Conservation (phyloP, 2,329 filamentous ascomycete genomes). For the Colletotrichum lini region DNA sequence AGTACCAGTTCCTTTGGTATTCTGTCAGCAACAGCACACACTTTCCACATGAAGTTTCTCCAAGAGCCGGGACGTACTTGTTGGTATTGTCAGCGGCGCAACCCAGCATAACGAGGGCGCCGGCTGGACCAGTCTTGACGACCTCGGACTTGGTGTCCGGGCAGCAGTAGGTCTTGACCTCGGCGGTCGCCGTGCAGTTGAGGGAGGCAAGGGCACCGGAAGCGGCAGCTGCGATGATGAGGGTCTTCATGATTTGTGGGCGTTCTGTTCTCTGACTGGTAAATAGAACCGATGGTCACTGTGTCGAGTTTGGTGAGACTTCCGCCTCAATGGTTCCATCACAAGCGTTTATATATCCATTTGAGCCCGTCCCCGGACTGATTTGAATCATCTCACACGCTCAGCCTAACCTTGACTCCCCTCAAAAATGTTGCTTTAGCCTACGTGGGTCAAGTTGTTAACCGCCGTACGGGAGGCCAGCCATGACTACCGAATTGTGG, state of each 20-base stretch:
- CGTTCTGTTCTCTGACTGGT: background rate
- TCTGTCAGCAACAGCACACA: background rate
- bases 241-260: slow-evolving; percentile 23
- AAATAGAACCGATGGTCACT: background rate
- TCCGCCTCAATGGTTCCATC: background rate
- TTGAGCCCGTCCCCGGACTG: background rate
- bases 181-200: slow-evolving; percentile 39
- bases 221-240: slow-evolving; percentile 16
- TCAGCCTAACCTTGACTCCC: background rate
- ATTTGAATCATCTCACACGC: background rate
- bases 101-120: slow-evolving; percentile 39
- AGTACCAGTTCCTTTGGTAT: slow-evolving; percentile 36
- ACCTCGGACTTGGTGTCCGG: slow-evolving; percentile 40
- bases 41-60: too few relatives aligned
- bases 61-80: slow-evolving; percentile 17
- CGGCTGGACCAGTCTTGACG: slow-evolving; percentile 39
- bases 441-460: background rate
- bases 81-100: slow-evolving; percentile 41
- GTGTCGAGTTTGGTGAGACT: background rate
- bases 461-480: too few relatives aligned
- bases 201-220: slow-evolving; percentile 40
- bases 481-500: slow-evolving; percentile 1
- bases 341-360: background rate
- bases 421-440: background rate
- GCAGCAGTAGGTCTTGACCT: slow-evolving; percentile 42